Evolutionary conservation across 768 basidiomycete species (phyloP).

Genomic region (Phanerochaete carnosa): DNA sequence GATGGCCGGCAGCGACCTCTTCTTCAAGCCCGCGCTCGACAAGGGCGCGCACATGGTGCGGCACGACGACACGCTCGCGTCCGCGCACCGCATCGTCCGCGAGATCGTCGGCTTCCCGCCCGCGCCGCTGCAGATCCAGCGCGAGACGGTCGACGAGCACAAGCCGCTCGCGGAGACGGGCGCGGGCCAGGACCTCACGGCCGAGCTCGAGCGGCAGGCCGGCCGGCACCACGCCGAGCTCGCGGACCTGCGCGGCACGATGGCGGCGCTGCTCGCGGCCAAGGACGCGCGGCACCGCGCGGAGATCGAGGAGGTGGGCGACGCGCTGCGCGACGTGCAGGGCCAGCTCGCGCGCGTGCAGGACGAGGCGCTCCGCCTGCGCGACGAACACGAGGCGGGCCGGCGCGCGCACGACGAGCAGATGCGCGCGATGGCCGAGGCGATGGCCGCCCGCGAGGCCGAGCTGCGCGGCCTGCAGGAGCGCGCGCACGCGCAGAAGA

Average conservation of each 20-base stretch:
- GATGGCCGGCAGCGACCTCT: constrained; percentile 37
- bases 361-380: constrained; percentile 5
- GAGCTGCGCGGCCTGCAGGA: neutral
- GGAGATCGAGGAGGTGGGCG: constrained; percentile 10
- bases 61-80: constrained; percentile 37
- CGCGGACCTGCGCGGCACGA: constrained; percentile 3
- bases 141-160: constrained; percentile 16
- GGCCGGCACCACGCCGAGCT: constrained; percentile 8
- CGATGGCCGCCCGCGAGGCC: constrained; percentile 8
- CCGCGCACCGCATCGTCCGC: constrained; percentile 40
- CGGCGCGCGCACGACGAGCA: constrained; percentile 25
- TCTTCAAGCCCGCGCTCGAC: constrained; percentile 50
- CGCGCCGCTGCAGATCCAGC: constrained; percentile 13
- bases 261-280: constrained; percentile 6
- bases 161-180: constrained; percentile 14
- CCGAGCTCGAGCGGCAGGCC: constrained; percentile 3
- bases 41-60: constrained; percentile 45
- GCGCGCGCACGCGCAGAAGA: constrained; percentile 18
- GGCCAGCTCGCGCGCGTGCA: constrained; percentile 9
- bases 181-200: constrained; percentile 17
- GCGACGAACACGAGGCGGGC: constrained; percentile 35
- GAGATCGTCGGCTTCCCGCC: constrained; percentile 30
- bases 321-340: constrained; percentile 3
- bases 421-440: constrained; percentile 6
- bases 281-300: constrained; percentile 12